Evolutionary conservation across 352 stramenopile genomes (phyloP), one percentile per base, ranked within the genome.

Genomic region (Pythium insidiosum): DNA sequence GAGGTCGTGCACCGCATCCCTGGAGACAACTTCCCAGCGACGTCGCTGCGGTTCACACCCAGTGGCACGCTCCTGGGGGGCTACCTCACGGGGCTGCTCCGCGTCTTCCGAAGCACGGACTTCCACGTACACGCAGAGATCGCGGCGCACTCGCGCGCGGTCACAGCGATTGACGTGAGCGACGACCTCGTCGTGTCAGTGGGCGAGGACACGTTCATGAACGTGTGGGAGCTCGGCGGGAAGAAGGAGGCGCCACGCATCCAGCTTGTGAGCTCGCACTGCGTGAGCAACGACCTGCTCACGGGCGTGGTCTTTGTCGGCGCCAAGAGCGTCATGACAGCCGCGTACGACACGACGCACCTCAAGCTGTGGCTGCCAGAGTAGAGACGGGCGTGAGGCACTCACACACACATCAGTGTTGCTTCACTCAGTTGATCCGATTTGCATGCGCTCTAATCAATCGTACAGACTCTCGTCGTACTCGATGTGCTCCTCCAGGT

Each of bases 381-480:
- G 50, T 83, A 73, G 61, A 39, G 6, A 41, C 7, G 24, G 15
- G 4, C n/a, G n/a, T n/a, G n/a, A n/a, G n/a, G n/a, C n/a, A n/a
- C n/a, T n/a, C n/a, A n/a, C n/a, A n/a, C n/a, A n/a, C n/a, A n/a
- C n/a, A n/a, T n/a, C n/a, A n/a, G n/a, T n/a, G n/a, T n/a, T n/a
- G n/a, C n/a, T n/a, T n/a, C n/a, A n/a, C n/a, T n/a, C n/a, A n/a
- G n/a, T 46, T 31, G 10, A 33, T 39, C 6, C 29, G 33, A 19
- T 19, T 56, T 20, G 22, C 18, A 28, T 42, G 9, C n/a, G 18
- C 21, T 30, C 38, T 43, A 47, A 22, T 65, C 68, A 89, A 22
- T 89, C 78, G 45, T 77, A 93, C 23, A 93, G 48, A 45, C 73
- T 83, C 18, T 83, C 67, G 41, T 93, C 78, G 61, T 93, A 93